Evolutionary conservation across 2,329 filamentous ascomycete species (phyloP), one percentile per base, ranked within the genome.

Genomic region (Fusarium paranaense): DNA sequence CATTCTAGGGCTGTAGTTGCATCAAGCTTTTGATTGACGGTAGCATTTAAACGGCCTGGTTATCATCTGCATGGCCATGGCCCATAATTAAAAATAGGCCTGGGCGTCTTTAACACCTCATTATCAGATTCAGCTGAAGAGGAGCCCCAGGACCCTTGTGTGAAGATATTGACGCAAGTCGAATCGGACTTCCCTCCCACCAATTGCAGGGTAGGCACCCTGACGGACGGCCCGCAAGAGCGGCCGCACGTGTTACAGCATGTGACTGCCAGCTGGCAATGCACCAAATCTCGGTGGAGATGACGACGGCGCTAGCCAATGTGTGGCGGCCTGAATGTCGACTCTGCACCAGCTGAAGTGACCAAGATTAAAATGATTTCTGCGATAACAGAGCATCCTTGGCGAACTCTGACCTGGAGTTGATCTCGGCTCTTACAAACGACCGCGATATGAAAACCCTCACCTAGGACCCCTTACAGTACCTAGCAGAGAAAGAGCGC

Each of bases 241-340:
- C 20, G 22, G 42, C 40, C 58, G 73, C 78, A 78, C 76, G 76
- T 78, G 78, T 72, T 68, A 62, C 65, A 66, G 63, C 76, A 77
- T 72, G 74, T 77, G 74, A 79, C 71, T 78, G 78, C 78, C 78
- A 79, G 75, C 77, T 79, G 78, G 78, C 78, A 74, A 72, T 57
- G 54, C 54, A 57, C 30, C 52, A 56, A 57, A 58, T 60, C 40
- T 22, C 58, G 52, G 75, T 76, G 78, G 76, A 67, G 74, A 73
- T 66, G 66, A 74, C 56, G 62, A 62, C 62, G 45, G 61, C 76
- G 59, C 71, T 77, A 71, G 67, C 66, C 70, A 78, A 74, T 76
- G 64, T 78, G 78, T 79, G 76, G 76, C 72, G 71, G 70, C 71
- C 77, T 79, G 76, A 79, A 68, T 71, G 73, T 76, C 59, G 42